phyloP scores from a whole-genome alignment of 164 flowering plant genomes.

The Stephania japonica region DNA sequence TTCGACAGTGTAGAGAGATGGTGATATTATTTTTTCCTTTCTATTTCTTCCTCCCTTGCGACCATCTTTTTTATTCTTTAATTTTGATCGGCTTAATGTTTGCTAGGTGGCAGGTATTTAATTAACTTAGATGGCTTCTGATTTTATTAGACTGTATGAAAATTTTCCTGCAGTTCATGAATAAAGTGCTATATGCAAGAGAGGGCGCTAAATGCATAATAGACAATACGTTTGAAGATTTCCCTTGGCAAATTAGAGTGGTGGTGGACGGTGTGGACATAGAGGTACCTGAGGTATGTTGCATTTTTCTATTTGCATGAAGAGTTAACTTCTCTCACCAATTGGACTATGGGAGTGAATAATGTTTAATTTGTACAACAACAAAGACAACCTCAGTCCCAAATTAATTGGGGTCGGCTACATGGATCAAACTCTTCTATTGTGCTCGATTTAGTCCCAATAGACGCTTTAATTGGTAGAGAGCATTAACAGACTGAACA shows the following conservation, averaged over 20 bases:
- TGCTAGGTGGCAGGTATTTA: neutral
- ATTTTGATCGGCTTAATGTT: conserved; percentile 1
- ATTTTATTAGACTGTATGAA: conserved; percentile 2
- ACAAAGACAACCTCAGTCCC: too few relatives aligned
- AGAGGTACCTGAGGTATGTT: conserved; percentile 92
- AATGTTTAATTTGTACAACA: neutral
- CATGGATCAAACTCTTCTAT: too few relatives aligned
- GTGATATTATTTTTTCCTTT: neutral
- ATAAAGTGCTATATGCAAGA: conserved; percentile 93
- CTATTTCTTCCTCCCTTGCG: neutral
- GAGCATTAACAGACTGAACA: too few relatives aligned
- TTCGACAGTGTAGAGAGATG: neutral
- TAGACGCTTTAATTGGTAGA: too few relatives aligned
- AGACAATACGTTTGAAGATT: conserved; percentile 90
- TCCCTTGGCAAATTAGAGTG: conserved; percentile 88
- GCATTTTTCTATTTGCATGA: neutral
- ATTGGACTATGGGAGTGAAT: neutral
- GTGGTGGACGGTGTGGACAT: conserved; percentile 93
- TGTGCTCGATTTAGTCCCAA: too few relatives aligned
- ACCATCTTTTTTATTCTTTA: too few relatives aligned
- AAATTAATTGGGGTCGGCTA: too few relatives aligned
- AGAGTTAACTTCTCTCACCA: neutral
- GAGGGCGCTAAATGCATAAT: conserved; percentile 94
- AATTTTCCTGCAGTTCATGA: conserved; percentile 76
- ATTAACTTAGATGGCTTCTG: neutral